These are phyloP conservation scores for Neurospora sp. DNA, from an alignment of 2,329 filamentous ascomycete genomes.

Conservation along the genomic window DNA sequence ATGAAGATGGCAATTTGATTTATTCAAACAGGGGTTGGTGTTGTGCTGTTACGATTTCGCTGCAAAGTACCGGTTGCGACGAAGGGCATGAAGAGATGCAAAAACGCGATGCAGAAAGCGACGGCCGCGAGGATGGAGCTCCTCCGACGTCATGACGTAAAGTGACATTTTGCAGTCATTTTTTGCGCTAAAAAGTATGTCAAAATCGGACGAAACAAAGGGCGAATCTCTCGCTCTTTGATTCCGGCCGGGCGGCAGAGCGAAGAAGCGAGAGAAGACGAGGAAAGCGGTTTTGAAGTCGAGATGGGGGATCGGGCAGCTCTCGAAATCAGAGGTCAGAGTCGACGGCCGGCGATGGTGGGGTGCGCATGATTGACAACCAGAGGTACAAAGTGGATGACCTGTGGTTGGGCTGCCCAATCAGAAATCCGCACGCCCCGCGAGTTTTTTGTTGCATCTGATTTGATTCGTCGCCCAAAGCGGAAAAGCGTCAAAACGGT, in stretches of 20 bases:
- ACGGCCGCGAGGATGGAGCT: neutral
- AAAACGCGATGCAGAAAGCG: slow-evolving; percentile 12
- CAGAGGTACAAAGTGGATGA: slow-evolving; percentile 22
- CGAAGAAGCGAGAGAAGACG: slow-evolving; percentile 15
- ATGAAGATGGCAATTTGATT: slow-evolving; percentile 5
- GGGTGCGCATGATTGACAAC: slow-evolving; percentile 20
- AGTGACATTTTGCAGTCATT: slow-evolving; percentile 4
- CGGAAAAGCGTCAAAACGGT: slow-evolving; percentile 13
- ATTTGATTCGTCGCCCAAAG: slow-evolving; percentile 16
- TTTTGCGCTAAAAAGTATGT: slow-evolving; percentile 12
- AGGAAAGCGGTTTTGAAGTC: slow-evolving; percentile 2
- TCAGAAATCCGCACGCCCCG: slow-evolving; percentile 29
- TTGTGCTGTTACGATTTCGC: slow-evolving; percentile 13
- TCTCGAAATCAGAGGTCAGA: slow-evolving; percentile 11
- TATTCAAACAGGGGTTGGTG: slow-evolving; percentile 17
- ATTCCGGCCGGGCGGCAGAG: slow-evolving; percentile 9
- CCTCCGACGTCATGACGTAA: neutral
- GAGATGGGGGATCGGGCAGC: slow-evolving; percentile 9
- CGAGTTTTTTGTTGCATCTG: slow-evolving; percentile 19
- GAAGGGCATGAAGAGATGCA: slow-evolving; percentile 7
- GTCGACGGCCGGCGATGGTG: slow-evolving; percentile 9
- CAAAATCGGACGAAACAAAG: slow-evolving; percentile 6
- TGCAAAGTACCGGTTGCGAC: slow-evolving; percentile 6
- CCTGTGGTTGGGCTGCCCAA: slow-evolving; percentile 26
- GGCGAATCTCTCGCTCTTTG: neutral